A percentile compares a stretch with the other conserved stretches of the same genome.
These are phyloP conservation scores for Pseudopyricularia javanii DNA, from an alignment of 2,329 filamentous ascomycete species.

Conservation along the genomic window DNA sequence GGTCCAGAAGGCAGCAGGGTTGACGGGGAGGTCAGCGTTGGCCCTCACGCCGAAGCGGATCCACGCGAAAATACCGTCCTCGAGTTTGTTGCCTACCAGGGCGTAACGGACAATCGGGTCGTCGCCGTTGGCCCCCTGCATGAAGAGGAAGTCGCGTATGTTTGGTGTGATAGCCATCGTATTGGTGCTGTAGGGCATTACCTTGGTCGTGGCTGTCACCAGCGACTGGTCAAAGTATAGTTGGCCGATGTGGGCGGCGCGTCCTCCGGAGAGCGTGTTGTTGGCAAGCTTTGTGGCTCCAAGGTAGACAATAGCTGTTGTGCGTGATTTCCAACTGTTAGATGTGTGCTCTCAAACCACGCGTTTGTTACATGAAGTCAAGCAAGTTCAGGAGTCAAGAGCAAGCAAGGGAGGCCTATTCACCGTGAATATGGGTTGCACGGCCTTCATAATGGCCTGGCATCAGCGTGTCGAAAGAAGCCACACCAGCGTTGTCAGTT, in stretches of 20 bases:
- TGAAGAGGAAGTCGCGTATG: slow-evolving; percentile 21
- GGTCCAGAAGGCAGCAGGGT: slow-evolving; percentile 7
- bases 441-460: slow-evolving; percentile 28
- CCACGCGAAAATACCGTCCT: slow-evolving; percentile 41
- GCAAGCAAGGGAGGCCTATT: too few species aligned
- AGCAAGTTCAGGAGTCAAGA: too few species aligned
- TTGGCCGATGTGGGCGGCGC: slow-evolving; percentile 50
- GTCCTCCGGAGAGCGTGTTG: slow-evolving; percentile 32
- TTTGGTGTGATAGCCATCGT: slow-evolving; percentile 27
- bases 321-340: slow-evolving; percentile 28
- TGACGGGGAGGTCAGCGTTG: slow-evolving; percentile 6
- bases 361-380: too few species aligned
- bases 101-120: slow-evolving; percentile 48
- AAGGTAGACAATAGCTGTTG: slow-evolving; percentile 32
- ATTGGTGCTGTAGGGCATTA: slow-evolving; percentile 29
- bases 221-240: slow-evolving; percentile 52
- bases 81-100: slow-evolving; percentile 36
- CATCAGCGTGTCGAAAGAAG: slow-evolving; percentile 32
- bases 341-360: too few species aligned
- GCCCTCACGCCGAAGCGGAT: slow-evolving; percentile 36
- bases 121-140: slow-evolving; percentile 33
- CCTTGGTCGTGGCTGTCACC: slow-evolving; percentile 34
- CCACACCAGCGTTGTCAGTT: slow-evolving; percentile 32
- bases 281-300: slow-evolving; percentile 22
- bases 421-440: slow-evolving; percentile 26